phyloP scores from a whole-genome alignment of 1,284 basidiomycete species.

The Gastroboletus turbinatus region DNA sequence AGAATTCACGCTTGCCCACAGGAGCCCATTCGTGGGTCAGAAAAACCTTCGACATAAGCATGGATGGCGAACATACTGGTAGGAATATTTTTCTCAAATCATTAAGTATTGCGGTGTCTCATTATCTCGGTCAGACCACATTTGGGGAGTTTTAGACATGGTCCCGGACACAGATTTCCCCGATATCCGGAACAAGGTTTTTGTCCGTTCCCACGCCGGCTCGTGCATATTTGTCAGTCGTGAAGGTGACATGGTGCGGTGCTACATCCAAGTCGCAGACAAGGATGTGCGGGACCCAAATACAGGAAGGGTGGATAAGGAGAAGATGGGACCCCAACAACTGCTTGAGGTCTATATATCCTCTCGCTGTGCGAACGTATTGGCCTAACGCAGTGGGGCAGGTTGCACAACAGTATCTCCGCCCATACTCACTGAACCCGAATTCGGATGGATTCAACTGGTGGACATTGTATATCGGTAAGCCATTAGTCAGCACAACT shows the following conservation, averaged over 20 bases:
- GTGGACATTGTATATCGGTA: constrained; percentile 46
- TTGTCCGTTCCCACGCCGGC: constrained; percentile 56
- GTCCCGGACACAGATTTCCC: constrained; percentile 58
- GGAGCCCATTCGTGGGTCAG: constrained; percentile 64
- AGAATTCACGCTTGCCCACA: constrained; percentile 17
- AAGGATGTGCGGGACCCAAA: constrained; percentile 32
- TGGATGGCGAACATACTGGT: constrained; percentile 61
- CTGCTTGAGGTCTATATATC: constrained; percentile 35
- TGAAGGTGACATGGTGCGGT: constrained; percentile 39
- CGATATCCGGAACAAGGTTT: constrained; percentile 56
- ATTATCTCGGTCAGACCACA: constrained; percentile 39
- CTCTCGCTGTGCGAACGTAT: neutral
- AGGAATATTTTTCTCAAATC: neutral
- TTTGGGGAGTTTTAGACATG: constrained; percentile 60
- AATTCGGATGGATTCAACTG: constrained; percentile 42
- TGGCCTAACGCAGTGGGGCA: neutral
- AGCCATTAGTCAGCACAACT: neutral
- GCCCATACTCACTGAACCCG: constrained; percentile 46
- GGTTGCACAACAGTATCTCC: constrained; percentile 31
- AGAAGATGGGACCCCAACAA: constrained; percentile 42
- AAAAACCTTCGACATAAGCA: constrained; percentile 47
- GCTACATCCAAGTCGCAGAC: constrained; percentile 50
- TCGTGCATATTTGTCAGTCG: constrained; percentile 49
- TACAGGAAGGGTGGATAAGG: constrained; percentile 42
- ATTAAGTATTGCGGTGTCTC: neutral